Evolutionary conservation across 2,329 filamentous ascomycete species (phyloP), one percentile per base, ranked within the genome.

Genomic region (Sordariomycetes sp.): DNA sequence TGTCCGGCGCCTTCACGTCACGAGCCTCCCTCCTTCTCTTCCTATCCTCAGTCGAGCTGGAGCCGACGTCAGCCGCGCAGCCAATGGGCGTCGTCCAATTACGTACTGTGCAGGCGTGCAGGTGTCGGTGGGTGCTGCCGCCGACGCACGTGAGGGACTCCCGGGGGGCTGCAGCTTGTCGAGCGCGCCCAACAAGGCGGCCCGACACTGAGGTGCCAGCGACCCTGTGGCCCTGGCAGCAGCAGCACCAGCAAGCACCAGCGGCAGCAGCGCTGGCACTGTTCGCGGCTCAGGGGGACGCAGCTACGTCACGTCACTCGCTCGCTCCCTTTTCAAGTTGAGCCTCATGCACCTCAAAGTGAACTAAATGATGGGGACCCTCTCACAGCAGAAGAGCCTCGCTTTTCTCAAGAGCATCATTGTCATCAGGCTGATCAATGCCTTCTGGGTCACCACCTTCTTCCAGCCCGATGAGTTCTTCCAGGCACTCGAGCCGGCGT

Each of bases 381-480:
- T 17, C 6, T 11, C 31, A 8, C 25, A 20, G 5, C 20, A 30
- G 25, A 35, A 35, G 12, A 25, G 42, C 14, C 44, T 50, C 19
- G 38, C 47, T 26, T 54, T 59, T 34, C 40, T 58, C 5, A 47
- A 44, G 31, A 40, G 49, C 39, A 57, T 75, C 35, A 47, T 95
- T 44, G 66, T 75, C 26, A 72, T 94, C 42, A 85, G 92, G 35
- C 70, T 90, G 43, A 56, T 84, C 54, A 94, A 94, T 61, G 79
- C 86, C 21, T 68, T 92, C 46, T 76, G 70, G 41, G 67, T 93
- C 37, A 68, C 75, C 44, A 96, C 92, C 15, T 98, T 95, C 57
- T 98, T 98, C 63, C 92, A 98, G 58, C 92, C 92, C 19, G 92
- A 98, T 64, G 92, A 98, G 59, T 96, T 86, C 65, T 98, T 92